A percentile compares a stretch with the other conserved stretches of the same genome.
Evolutionary conservation across 192 early-diverging fungal species (phyloP).

Genomic region (Oehlia diaphana): DNA sequence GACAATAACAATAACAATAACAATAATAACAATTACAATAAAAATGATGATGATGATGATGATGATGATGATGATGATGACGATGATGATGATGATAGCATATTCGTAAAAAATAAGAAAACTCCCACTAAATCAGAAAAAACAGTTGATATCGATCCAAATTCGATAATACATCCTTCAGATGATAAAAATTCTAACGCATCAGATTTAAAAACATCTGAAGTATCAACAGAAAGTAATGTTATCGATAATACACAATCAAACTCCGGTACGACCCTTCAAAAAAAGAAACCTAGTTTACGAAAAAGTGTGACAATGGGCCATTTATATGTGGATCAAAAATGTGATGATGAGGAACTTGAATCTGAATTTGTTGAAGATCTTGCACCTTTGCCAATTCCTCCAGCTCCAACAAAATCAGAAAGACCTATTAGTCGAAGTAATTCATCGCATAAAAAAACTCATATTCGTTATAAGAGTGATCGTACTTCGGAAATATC

Average conservation of each 20-base stretch:
- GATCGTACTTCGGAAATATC: constrained; percentile 22
- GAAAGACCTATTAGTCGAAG: background rate
- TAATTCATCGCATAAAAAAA: constrained; percentile 5
- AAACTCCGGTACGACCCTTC: background rate
- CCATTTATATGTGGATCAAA: constrained; percentile 4
- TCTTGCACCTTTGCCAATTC: constrained; percentile 3
- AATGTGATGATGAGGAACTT: background rate
- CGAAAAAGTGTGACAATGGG: constrained; percentile 16
- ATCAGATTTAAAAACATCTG: background rate
- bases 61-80: too few relatives aligned
- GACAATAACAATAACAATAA: background rate
- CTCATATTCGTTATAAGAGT: constrained; percentile 22
- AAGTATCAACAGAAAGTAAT: background rate
- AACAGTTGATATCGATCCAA: background rate
- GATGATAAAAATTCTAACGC: background rate
- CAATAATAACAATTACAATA: background rate
- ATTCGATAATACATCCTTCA: background rate
- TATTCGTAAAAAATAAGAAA: background rate
- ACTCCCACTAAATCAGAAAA: background rate
- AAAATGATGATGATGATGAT: too few relatives aligned
- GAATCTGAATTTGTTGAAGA: constrained; percentile 18
- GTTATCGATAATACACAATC: background rate
- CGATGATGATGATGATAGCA: background rate
- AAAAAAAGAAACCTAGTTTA: constrained; percentile 12
- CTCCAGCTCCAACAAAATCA: background rate